Percentiles rank a stretch among this genome's conserved stretches.
phyloP scores from a whole-genome alignment of 1,139 yeast genomes.

The Magnusiomyces paraingens region DNA sequence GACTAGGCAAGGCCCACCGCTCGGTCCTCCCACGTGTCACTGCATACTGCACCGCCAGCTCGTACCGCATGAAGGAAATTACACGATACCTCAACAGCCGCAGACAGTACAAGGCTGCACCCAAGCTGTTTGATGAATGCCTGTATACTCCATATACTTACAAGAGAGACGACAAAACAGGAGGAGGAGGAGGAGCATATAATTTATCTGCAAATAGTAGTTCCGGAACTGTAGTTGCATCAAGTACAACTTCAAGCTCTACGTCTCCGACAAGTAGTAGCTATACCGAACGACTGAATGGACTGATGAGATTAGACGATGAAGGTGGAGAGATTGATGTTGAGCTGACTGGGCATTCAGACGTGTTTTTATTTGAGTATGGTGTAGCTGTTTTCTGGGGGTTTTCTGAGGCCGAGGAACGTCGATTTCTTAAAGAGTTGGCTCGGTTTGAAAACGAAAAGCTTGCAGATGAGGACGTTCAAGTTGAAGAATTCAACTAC shows the following conservation, averaged over 20 bases:
- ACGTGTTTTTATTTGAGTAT: constrained; percentile 82
- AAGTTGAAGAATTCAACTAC: constrained; percentile 88
- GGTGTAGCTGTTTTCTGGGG: constrained; percentile 98
- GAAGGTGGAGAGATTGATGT: constrained; percentile 94
- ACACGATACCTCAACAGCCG: constrained; percentile 80
- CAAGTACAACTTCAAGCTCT: not conserved
- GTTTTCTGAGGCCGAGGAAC: constrained; percentile 75
- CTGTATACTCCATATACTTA: constrained; percentile 74
- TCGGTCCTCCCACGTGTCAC: constrained; percentile 65
- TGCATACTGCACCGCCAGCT: constrained; percentile 92
- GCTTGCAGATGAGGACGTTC: constrained; percentile 83
- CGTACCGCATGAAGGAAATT: constrained; percentile 81
- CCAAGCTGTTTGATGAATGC: constrained; percentile 89
- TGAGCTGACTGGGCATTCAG: constrained; percentile 62
- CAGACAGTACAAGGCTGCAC: constrained; percentile 60
- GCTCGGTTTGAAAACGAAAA: constrained; percentile 89
- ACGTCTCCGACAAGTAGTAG: not conserved
- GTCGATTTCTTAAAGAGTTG: constrained; percentile 71
- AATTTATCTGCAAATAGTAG: not conserved
- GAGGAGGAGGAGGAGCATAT: not conserved
- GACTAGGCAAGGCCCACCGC: constrained; percentile 84
- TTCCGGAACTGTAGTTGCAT: constrained; percentile 6
- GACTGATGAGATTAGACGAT: constrained; percentile 67
- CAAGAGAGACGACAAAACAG: constrained; percentile 63
- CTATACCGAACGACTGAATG: constrained; percentile 10